Evolutionary conservation across 768 basidiomycete genomes (phyloP).

Genomic region (Tulasnella sp.): DNA sequence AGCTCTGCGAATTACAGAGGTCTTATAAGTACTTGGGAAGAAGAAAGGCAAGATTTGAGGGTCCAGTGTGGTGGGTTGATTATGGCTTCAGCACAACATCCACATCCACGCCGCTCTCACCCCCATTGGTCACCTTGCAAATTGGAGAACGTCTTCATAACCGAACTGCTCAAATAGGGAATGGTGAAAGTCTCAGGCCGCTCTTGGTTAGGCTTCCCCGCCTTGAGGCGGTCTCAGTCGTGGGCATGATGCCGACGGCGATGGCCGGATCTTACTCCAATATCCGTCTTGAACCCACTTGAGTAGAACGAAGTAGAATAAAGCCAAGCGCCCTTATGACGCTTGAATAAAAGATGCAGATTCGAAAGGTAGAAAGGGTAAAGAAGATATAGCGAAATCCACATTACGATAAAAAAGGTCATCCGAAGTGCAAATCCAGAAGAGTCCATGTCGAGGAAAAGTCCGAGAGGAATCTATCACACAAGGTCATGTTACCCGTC

Average conservation of each 20-base stretch:
- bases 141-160: background rate
- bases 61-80: background rate
- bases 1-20: background rate
- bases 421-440: background rate
- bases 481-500: background rate
- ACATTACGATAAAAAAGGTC: background rate
- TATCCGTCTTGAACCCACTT: background rate
- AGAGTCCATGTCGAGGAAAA: background rate
- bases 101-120: background rate
- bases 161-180: background rate
- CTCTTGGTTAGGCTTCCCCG: background rate
- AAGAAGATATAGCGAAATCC: background rate
- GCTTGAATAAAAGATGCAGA: background rate
- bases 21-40: slow-evolving; percentile 1
- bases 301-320: background rate
- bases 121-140: background rate
- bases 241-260: too few relatives aligned
- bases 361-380: background rate
- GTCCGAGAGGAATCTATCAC: background rate
- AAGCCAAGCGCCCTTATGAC: background rate
- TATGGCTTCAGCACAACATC: slow-evolving; percentile 12
- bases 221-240: too few relatives aligned
- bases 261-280: background rate
- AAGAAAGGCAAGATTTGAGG: background rate
- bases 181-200: background rate